Conservation (phyloP, 345 rosid species). For the Dimocarpus longan region DNA sequence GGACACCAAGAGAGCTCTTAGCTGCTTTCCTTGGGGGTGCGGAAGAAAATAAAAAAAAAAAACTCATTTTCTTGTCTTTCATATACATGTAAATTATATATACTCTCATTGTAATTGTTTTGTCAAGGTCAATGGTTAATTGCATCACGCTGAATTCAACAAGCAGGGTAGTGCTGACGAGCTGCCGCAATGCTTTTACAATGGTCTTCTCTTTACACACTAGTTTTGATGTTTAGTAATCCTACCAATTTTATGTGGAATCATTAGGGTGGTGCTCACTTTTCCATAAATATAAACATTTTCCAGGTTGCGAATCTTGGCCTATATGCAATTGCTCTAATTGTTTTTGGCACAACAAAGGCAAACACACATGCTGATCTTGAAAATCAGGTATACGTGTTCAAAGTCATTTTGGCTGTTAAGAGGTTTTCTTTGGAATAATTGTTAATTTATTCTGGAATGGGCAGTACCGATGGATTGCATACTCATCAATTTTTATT, state of each 20-base stretch:
- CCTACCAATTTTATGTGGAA: conserved; percentile 8
- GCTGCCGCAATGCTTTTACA: conserved; percentile 96
- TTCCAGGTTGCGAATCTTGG: conserved; percentile 88
- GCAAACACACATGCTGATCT: conserved; percentile 60
- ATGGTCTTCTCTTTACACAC: conserved; percentile 54
- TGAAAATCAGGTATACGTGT: conserved; percentile 67
- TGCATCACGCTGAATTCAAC: conserved; percentile 87
- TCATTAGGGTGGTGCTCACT: conserved; percentile 14
- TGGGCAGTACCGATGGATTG: conserved; percentile 92
- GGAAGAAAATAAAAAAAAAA: neutral
- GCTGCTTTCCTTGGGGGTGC: neutral
- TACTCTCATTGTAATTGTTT: conserved; percentile 13
- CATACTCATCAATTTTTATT: conserved; percentile 69
- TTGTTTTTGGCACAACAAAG: conserved; percentile 54
- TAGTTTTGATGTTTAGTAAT: conserved; percentile 21
- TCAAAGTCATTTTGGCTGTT: conserved; percentile 4
- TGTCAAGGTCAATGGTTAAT: conserved; percentile 87
- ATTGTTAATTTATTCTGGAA: conserved; percentile 25
- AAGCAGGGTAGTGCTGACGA: conserved; percentile 81
- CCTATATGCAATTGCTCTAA: conserved; percentile 76
- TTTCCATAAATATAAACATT: conserved; percentile 7
- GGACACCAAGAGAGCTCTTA: neutral
- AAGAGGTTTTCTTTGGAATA: neutral
- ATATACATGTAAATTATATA: neutral
- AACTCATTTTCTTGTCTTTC: neutral